A percentile compares a stretch with the other conserved stretches of the same genome.
These are phyloP conservation scores for Quercus mongolica DNA, from an alignment of 306 rosid species.

Conservation along the genomic window DNA sequence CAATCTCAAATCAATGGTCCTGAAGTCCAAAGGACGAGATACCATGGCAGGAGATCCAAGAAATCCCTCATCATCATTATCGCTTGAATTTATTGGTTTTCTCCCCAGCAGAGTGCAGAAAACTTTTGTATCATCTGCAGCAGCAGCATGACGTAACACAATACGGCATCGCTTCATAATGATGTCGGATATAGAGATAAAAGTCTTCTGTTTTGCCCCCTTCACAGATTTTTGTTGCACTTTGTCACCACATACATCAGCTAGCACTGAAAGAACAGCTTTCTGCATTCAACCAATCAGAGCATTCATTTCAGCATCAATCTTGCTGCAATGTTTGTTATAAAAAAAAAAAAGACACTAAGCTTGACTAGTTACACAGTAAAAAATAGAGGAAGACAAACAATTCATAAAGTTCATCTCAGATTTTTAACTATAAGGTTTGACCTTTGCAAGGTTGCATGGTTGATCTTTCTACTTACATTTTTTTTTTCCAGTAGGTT, in stretches of 20 bases:
- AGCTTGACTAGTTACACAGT: constrained; percentile 5
- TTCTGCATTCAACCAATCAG: constrained; percentile 65
- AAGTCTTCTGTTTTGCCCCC: constrained; percentile 55
- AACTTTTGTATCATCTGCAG: constrained; percentile 80
- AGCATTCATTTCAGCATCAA: constrained; percentile 30
- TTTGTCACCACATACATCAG: constrained; percentile 47
- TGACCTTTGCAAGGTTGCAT: background rate
- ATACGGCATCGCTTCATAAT: constrained; percentile 89
- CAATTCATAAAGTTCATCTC: background rate
- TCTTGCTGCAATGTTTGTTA: background rate
- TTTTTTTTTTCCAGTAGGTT: too few species aligned
- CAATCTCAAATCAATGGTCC: constrained; percentile 90
- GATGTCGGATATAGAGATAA: constrained; percentile 63
- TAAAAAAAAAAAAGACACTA: constrained; percentile 1
- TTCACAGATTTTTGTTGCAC: constrained; percentile 52
- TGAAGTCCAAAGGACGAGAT: constrained; percentile 89
- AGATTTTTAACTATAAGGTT: background rate
- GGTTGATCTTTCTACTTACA: background rate
- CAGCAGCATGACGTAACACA: constrained; percentile 83
- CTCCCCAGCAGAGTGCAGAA: constrained; percentile 96
- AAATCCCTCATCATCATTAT: constrained; percentile 97
- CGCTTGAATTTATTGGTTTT: constrained; percentile 76
- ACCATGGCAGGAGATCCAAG: constrained; percentile 96
- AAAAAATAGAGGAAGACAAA: constrained; percentile 12
- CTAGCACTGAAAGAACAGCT: constrained; percentile 90